Conservation (phyloP, 371 early-diverging fungal genomes). For the Saksenaea vasiformis region DNA sequence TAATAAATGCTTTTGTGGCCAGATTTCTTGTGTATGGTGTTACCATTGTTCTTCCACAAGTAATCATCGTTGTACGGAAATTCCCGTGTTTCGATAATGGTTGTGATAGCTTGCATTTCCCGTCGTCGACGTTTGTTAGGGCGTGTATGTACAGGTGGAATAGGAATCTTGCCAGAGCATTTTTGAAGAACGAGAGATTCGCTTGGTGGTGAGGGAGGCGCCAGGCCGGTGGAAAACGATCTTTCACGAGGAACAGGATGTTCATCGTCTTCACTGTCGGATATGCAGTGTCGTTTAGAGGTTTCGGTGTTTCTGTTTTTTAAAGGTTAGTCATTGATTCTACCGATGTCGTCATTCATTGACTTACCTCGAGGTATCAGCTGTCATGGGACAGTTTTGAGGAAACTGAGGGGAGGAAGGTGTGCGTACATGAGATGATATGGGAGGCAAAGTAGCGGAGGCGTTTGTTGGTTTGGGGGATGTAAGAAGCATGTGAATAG, state of each 20-base stretch:
- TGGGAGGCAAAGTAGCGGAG: slow-evolving; percentile 10
- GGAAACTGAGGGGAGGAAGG: background rate
- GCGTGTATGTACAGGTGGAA: slow-evolving; percentile 5
- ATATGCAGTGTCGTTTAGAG: background rate
- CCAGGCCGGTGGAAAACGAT: background rate
- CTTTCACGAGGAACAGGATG: background rate
- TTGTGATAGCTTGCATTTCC: slow-evolving; percentile 58
- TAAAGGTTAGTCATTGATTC: no score
- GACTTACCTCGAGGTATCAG: background rate
- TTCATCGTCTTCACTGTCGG: background rate
- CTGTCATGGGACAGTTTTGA: background rate
- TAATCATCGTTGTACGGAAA: slow-evolving; percentile 46
- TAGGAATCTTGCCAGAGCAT: background rate
- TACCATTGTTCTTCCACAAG: slow-evolving; percentile 61
- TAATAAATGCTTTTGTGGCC: slow-evolving; percentile 58
- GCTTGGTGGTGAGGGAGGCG: background rate
- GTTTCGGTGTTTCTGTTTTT: no score
- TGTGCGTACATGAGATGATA: background rate
- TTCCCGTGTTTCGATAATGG: slow-evolving; percentile 54
- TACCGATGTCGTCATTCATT: no score
- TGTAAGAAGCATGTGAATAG: slow-evolving; percentile 16
- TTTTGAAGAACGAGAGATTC: background rate
- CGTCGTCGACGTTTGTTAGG: slow-evolving; percentile 52
- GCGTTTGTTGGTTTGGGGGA: slow-evolving; percentile 9
- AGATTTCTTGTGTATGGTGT: slow-evolving; percentile 53